Conservation (phyloP, 1,284 basidiomycete genomes). For the Pseudozyma flocculosa region DNA sequence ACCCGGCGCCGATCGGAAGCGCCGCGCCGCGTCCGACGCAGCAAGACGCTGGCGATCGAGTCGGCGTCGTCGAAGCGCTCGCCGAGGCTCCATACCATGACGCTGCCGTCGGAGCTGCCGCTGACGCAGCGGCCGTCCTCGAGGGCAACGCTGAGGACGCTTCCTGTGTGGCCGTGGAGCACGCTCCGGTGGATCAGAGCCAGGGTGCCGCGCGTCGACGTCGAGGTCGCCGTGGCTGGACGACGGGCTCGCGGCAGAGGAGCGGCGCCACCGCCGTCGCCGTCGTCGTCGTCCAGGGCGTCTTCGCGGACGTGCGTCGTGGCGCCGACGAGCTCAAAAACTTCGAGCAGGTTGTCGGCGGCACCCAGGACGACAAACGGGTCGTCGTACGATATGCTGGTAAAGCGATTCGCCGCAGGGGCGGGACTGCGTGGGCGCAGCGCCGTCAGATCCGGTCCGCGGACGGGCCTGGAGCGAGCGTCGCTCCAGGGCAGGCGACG, state of each 20-base stretch:
- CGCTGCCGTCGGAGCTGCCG: constrained; percentile 50
- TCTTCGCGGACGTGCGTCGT: constrained; percentile 7
- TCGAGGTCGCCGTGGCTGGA: constrained; percentile 1
- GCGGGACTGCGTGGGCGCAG: too few relatives aligned
- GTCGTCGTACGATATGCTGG: constrained; percentile 44
- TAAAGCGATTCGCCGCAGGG: constrained; percentile 4
- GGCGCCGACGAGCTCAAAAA: constrained; percentile 41
- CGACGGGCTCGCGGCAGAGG: constrained; percentile 11
- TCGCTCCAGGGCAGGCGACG: background rate
- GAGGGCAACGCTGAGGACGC: constrained; percentile 51
- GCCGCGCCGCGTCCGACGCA: background rate
- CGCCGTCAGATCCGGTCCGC: too few relatives aligned
- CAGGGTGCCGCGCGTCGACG: constrained; percentile 7
- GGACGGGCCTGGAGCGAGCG: background rate
- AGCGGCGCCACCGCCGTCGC: constrained; percentile 6
- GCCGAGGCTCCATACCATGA: constrained; percentile 55
- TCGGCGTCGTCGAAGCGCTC: constrained; percentile 21
- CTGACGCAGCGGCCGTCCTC: constrained; percentile 47
- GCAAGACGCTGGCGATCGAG: constrained; percentile 23
- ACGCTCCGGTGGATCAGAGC: constrained; percentile 40
- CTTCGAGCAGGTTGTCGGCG: constrained; percentile 50
- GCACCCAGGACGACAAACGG: constrained; percentile 51
- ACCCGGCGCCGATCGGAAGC: too few relatives aligned
- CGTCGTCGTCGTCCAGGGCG: constrained; percentile 11
- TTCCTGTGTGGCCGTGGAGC: constrained; percentile 55